Base-by-base conservation (phyloP, 345 rosid species). In the Zanthoxylum bungeanum region DNA sequence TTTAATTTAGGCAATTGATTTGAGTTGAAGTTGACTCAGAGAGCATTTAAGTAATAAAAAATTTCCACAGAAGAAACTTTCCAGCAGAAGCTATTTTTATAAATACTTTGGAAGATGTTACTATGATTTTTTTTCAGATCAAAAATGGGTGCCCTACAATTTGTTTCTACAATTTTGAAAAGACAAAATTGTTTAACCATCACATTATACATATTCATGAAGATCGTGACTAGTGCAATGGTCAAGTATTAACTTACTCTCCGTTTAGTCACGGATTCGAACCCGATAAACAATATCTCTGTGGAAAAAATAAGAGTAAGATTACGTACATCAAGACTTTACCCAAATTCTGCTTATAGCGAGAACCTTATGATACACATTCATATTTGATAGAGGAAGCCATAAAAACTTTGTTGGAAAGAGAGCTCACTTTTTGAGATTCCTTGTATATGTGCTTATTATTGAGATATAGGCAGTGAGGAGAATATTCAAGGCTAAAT, bases 91-190 rank as follows among this genome's bases (percentile, higher is more conserved):
- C 68, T 44, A 49, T 30, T 33, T 61, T 8, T 63, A 33, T 25
- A 8, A 28, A 39, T 66, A 39, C 42, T 50, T 42, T 30, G 65
- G 63, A 25, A 27, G 27, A 51, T 28, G 40, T 22, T 59, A 19
- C 56, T 71, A 56, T 14, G 10, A 53, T 39, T 55, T 62, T 34
- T n/a, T 22, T 22, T 49, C 52, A 60, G 49, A 25, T 30, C 30
- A 24, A 44, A 50, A 60, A 63, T 62, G 71, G 71, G 70, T 58
- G 52, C 58, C 65, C 40, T 64, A 50, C 66, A 33, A 33, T 34
- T 60, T 73, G 73, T 47, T 74, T 69, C 76, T 21, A 25, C 39
- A 73, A 53, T 56, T 74, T 77, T 78, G 79, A n/a, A n/a, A n/a
- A n/a, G n/a, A n/a, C n/a, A n/a, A n/a, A n/a, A n/a, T n/a, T n/a